These are phyloP conservation scores for Penicillium sp. DNA, from an alignment of 2,329 filamentous ascomycete genomes.

Conservation along the genomic window DNA sequence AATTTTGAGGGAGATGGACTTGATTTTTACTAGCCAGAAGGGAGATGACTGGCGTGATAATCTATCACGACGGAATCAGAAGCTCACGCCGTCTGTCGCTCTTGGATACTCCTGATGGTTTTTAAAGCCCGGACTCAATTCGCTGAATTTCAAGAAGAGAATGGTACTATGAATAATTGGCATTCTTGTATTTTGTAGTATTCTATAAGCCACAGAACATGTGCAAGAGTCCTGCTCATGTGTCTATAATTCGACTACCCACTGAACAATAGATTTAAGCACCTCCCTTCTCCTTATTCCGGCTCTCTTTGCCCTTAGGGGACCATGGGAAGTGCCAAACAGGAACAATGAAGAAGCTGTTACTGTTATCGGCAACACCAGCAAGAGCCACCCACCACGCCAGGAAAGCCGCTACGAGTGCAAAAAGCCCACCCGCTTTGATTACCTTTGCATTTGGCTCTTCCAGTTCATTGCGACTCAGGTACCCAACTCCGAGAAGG, in stretches of 20 bases:
- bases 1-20: conserved; percentile 22
- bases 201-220: background rate
- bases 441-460: conserved; percentile 36
- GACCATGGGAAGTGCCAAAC: conserved; percentile 93
- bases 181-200: background rate
- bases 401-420: conserved; percentile 71
- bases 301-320: conserved; percentile 58
- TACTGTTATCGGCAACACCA: conserved; percentile 65
- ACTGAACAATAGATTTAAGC: background rate
- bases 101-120: background rate
- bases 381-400: conserved; percentile 85
- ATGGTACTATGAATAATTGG: background rate
- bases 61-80: conserved; percentile 1
- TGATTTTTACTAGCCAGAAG: conserved; percentile 10
- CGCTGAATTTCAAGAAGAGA: background rate
- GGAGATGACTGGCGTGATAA: conserved; percentile 17
- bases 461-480: conserved; percentile 48
- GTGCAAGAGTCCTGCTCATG: background rate
- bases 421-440: conserved; percentile 71
- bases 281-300: conserved; percentile 49
- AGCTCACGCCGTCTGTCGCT: background rate
- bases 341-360: conserved; percentile 83
- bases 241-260: background rate
- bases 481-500: conserved; percentile 63
- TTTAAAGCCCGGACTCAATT: background rate